Conservation (phyloP, 2,329 filamentous ascomycete species). For the Trichoderma asperellum region DNA sequence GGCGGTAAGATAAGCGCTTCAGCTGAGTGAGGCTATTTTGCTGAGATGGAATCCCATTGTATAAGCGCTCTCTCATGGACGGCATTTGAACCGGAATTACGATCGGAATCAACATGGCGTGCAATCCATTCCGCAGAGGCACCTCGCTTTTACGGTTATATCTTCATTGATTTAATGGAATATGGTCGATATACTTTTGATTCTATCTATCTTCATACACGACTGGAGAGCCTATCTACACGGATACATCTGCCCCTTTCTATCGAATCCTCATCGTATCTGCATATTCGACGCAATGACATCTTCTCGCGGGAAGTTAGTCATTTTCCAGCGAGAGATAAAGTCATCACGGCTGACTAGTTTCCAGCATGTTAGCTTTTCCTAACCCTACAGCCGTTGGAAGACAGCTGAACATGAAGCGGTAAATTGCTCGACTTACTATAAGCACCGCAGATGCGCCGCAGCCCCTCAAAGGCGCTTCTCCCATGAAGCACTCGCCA, state of each 20-base stretch:
- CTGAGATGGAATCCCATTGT: not conserved
- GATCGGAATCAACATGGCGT: not conserved
- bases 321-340: slow-evolving; percentile 73
- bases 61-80: not conserved
- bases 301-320: slow-evolving; percentile 61
- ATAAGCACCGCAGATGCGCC: slow-evolving; percentile 90
- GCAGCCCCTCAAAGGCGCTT: slow-evolving; percentile 77
- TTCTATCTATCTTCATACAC: not conserved
- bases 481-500: slow-evolving; percentile 92
- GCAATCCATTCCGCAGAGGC: not conserved
- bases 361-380: not conserved
- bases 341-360: slow-evolving; percentile 81
- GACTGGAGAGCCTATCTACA: not conserved
- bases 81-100: not conserved
- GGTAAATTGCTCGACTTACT: slow-evolving; percentile 59
- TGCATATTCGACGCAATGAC: slow-evolving; percentile 47
- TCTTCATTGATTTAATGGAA: no score
- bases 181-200: not conserved
- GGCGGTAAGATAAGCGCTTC: not conserved
- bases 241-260: not conserved
- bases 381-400: not conserved
- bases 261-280: slow-evolving; percentile 30
- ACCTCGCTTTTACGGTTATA: not conserved
- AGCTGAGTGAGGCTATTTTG: not conserved
- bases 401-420: not conserved